Conservation (phyloP, 345 rosid species). For the Eucalyptus grandis region DNA sequence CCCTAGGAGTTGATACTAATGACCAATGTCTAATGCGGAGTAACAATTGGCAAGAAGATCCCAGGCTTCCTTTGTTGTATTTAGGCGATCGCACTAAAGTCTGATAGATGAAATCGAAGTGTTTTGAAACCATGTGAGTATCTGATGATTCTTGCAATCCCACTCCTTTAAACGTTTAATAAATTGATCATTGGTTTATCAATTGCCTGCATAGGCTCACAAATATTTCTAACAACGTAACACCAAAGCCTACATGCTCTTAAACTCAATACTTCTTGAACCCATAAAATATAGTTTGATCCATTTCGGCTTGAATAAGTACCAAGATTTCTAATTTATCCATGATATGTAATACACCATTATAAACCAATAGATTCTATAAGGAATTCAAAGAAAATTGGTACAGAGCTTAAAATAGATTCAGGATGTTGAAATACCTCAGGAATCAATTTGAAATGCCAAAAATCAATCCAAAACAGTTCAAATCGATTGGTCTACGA, state of each 20-base stretch:
- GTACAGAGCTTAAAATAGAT: too few relatives aligned
- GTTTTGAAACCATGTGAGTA: background rate
- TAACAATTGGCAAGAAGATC: background rate
- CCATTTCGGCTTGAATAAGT: background rate
- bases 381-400: too few relatives aligned
- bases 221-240: too few relatives aligned
- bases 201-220: background rate
- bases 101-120: background rate
- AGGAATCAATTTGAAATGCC: too few relatives aligned
- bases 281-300: background rate
- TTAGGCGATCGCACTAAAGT: background rate
- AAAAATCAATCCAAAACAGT: too few relatives aligned
- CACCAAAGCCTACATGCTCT: background rate
- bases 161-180: background rate
- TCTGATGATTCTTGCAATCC: background rate
- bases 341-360: too few relatives aligned
- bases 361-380: background rate
- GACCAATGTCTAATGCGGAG: background rate
- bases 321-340: background rate
- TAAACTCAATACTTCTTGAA: background rate
- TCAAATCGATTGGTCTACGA: fast-evolving
- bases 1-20: background rate
- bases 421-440: too few relatives aligned
- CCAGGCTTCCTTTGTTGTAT: background rate
- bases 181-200: background rate